Evolutionary conservation across 352 stramenopile genomes (phyloP), one percentile per base, ranked within the genome.

Genomic region (Globisporangium middletonii): DNA sequence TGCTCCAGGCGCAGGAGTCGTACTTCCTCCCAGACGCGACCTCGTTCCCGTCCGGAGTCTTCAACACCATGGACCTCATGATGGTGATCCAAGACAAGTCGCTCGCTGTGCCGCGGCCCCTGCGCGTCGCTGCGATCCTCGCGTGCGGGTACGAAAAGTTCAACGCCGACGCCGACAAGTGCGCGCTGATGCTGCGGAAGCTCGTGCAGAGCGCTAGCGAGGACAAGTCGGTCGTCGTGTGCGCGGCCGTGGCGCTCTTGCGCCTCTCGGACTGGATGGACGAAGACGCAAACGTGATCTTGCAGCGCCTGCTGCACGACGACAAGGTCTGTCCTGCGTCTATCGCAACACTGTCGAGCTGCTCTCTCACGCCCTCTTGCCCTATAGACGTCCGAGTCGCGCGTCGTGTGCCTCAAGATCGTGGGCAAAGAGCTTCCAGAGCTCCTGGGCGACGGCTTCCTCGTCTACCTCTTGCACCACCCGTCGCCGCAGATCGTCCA

Each of bases 221-320:
- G 66, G 84, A 94, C 38, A 73, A 87, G 43, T 89, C 80, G 0
- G 69, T 88, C 0, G 70, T 74, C 12, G 83, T 93, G 3, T 91
- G 83, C 44, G 76, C 83, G 30, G 83, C 85, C 9, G 84, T 95
- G 9, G 83, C 83, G 3, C 60, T 92, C 12, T 54, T 95, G 2
- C 74, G 79, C 4, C 44, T 89, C 8, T 90, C 81, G 0, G 79
- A 95, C 44, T 95, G 83, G 83, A 95, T 93, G 79, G 75, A 95
- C 49, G 83, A 95, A 75, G 73, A 86, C 56, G 79, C 85, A 1
- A 93, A 91, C 50, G 33, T 93, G 18, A 70, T 91, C 57, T 69
- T 95, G 19, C 85, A 95, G 50, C 63, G 76, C 27, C 55, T 95
- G 2, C 67, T 95, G 12, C 85, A 95, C 51, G 83, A 95, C 60